Conservation (phyloP, 2,329 filamentous ascomycete genomes). For the Podosphaera leucotricha region DNA sequence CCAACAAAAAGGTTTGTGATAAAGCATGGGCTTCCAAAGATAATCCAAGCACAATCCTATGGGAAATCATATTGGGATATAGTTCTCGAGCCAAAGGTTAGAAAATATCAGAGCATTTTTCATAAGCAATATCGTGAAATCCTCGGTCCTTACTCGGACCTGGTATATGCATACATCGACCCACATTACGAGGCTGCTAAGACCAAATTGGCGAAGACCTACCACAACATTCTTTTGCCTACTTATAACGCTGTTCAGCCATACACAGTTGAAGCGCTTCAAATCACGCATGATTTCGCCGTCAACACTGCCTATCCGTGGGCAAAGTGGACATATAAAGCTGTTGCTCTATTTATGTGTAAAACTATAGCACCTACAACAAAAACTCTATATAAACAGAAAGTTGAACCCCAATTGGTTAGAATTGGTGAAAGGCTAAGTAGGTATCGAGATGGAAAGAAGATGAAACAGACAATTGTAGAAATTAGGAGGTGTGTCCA, state of each 20-base stretch:
- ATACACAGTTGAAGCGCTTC: slow-evolving; percentile 46
- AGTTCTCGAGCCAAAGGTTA: slow-evolving; percentile 50
- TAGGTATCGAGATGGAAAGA: slow-evolving; percentile 39
- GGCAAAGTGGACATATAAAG: slow-evolving; percentile 44
- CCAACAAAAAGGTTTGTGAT: slow-evolving; percentile 44
- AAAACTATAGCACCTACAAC: slow-evolving; percentile 62
- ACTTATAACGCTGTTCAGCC: slow-evolving; percentile 52
- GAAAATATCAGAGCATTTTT: slow-evolving; percentile 35
- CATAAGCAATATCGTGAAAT: slow-evolving; percentile 43
- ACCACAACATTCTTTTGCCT: slow-evolving; percentile 50
- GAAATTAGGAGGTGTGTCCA: slow-evolving; percentile 24
- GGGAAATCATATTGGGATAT: slow-evolving; percentile 54
- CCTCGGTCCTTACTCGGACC: slow-evolving; percentile 51
- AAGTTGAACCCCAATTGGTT: slow-evolving; percentile 83
- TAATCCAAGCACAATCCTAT: slow-evolving; percentile 42
- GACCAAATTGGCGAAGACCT: slow-evolving; percentile 40
- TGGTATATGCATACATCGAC: slow-evolving; percentile 28
- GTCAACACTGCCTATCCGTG: slow-evolving; percentile 49
- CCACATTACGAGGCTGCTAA: slow-evolving; percentile 53
- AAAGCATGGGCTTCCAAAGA: slow-evolving; percentile 52
- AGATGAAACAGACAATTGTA: slow-evolving; percentile 32
- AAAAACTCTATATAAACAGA: slow-evolving; percentile 61
- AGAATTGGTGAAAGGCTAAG: slow-evolving; percentile 81
- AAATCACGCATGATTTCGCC: slow-evolving; percentile 39
- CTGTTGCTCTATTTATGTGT: slow-evolving; percentile 46